A percentile compares a stretch with the other conserved stretches of the same genome.
Evolutionary conservation across 176 grass and related monocot genomes (phyloP).

Genomic region (Secale cereale): DNA sequence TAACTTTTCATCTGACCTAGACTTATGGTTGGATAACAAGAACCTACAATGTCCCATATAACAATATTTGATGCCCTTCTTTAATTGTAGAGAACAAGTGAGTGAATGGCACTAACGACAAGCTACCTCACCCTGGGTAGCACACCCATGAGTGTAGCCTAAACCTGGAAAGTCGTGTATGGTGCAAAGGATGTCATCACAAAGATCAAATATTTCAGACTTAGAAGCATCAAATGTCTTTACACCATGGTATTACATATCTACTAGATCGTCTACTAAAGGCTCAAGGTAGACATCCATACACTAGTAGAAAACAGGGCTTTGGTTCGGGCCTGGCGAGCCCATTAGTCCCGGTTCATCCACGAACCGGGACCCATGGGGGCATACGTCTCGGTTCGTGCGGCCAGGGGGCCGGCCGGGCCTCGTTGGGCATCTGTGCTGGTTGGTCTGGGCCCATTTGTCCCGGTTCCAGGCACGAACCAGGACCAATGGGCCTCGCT

Average conservation of each 20-base stretch:
- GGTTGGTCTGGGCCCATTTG: no score
- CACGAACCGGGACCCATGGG: no score
- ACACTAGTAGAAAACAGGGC: no score
- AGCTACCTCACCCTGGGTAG: background rate
- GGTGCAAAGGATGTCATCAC: background rate
- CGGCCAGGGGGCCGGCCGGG: no score
- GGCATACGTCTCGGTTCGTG: no score
- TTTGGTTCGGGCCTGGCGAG: no score
- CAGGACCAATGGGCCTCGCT: no score
- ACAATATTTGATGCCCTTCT: background rate
- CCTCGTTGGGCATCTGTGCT: no score
- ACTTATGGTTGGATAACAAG: background rate
- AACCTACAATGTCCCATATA: constrained; percentile 2
- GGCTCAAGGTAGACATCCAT: constrained; percentile 1
- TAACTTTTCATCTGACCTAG: background rate
- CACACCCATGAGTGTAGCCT: background rate
- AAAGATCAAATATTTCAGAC: background rate
- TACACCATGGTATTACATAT: background rate
- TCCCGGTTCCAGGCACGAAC: no score
- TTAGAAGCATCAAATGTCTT: background rate
- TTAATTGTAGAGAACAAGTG: background rate
- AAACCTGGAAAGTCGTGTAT: background rate
- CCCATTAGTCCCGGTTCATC: no score
- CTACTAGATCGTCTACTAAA: background rate
- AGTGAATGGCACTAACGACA: background rate